phyloP scores from a whole-genome alignment of 2,329 filamentous ascomycete species.

The Alternaria solani region DNA sequence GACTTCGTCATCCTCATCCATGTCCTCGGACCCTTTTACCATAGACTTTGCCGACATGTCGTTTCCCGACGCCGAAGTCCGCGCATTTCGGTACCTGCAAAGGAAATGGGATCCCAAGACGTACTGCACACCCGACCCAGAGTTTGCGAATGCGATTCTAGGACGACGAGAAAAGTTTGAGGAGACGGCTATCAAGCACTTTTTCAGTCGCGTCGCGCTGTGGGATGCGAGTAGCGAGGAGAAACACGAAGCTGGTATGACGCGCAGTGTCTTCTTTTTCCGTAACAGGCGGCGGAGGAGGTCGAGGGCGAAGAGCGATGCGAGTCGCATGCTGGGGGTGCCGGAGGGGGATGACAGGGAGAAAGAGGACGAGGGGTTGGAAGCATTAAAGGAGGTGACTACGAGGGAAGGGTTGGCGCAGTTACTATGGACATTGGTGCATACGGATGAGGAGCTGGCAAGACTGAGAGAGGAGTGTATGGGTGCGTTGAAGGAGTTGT shows the following conservation, averaged over 20 bases:
- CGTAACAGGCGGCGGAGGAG: constrained; percentile 7
- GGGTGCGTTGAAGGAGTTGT: constrained; percentile 31
- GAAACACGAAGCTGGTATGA: not conserved
- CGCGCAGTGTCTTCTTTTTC: constrained; percentile 5
- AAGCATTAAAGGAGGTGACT: constrained; percentile 33
- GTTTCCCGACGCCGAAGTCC: constrained; percentile 30
- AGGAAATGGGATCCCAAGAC: constrained; percentile 28
- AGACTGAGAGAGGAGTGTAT: constrained; percentile 23
- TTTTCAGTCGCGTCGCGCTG: constrained; percentile 29
- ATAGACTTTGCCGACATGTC: constrained; percentile 22
- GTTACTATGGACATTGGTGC: constrained; percentile 33
- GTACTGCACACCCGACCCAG: constrained; percentile 16
- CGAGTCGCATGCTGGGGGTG: constrained; percentile 22
- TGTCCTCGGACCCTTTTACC: constrained; percentile 23
- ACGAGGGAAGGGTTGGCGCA: constrained; percentile 38
- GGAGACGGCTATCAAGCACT: constrained; percentile 31
- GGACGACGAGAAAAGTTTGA: constrained; percentile 25
- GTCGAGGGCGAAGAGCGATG: constrained; percentile 14
- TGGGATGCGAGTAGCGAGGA: constrained; percentile 32
- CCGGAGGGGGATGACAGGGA: constrained; percentile 11
- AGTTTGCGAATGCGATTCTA: constrained; percentile 25
- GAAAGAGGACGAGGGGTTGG: constrained; percentile 9
- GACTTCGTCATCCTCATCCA: constrained; percentile 8
- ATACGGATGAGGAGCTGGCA: constrained; percentile 18
- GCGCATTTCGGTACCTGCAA: constrained; percentile 31